These are phyloP conservation scores for Fomitopsis betulina DNA, from an alignment of 1,284 basidiomycete genomes.

Conservation along the genomic window DNA sequence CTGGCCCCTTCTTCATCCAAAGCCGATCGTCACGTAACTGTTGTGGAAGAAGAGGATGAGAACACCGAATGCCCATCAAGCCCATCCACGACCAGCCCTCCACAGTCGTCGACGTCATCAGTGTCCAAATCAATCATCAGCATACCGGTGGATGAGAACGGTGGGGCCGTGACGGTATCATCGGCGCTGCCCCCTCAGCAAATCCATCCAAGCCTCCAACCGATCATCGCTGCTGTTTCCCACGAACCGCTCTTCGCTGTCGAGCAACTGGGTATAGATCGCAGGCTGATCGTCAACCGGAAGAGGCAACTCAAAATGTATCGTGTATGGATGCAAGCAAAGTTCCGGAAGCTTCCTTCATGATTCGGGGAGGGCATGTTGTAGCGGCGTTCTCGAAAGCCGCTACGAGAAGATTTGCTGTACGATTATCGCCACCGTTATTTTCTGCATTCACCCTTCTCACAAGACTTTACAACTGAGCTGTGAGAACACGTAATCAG, in stretches of 20 bases:
- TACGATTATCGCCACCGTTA: no score
- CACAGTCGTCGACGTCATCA: not conserved
- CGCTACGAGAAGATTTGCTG: no score
- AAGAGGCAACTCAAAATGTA: constrained; percentile 95
- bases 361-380: not conserved
- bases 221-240: constrained; percentile 10
- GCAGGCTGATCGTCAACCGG: constrained; percentile 87
- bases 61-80: constrained; percentile 15
- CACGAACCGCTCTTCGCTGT: constrained; percentile 57
- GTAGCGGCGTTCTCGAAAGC: no score
- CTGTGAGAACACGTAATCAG: no score
- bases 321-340: constrained; percentile 90
- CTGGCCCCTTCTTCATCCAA: constrained; percentile 31
- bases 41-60: constrained; percentile 34
- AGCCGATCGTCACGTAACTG: constrained; percentile 28
- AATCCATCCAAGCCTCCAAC: constrained; percentile 15
- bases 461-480: no score
- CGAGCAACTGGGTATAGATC: constrained; percentile 81
- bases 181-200: not conserved
- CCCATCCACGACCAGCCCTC: constrained; percentile 1
- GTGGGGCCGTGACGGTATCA: not conserved
- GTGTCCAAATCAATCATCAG: not conserved
- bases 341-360: constrained; percentile 55
- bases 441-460: no score
- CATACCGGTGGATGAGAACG: not conserved